A percentile compares a stretch with the other conserved stretches of the same genome.
Conservation (phyloP, 202 grass and related monocot species). For the Carex sylvatica region DNA sequence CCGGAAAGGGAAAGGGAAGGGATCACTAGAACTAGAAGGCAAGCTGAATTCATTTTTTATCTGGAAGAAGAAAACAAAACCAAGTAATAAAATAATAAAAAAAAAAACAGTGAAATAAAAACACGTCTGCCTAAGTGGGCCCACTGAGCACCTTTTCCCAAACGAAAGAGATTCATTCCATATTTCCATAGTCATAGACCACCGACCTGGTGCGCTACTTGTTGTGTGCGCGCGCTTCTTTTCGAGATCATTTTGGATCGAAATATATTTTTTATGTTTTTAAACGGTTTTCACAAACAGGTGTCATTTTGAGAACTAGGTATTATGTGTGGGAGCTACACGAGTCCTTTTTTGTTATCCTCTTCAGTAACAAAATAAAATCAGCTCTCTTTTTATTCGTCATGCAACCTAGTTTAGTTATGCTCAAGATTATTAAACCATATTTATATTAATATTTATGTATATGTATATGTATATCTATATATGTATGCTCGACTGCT, state of each 20-base stretch:
- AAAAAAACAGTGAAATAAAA: slow-evolving; percentile 17
- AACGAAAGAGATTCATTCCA: background rate
- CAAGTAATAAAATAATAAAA: background rate
- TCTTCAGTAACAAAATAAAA: background rate
- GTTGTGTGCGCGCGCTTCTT: background rate
- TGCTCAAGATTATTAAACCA: background rate
- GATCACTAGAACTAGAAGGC: no score
- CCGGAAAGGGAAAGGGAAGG: background rate
- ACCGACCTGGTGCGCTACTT: background rate
- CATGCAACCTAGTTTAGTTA: background rate
- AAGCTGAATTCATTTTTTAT: background rate
- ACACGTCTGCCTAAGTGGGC: background rate
- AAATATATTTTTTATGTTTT: background rate
- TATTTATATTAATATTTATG: background rate
- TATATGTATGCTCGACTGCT: background rate
- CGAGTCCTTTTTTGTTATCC: background rate
- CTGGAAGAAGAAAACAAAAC: background rate
- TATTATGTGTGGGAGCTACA: background rate
- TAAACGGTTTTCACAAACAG: background rate
- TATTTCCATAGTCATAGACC: background rate
- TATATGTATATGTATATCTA: background rate
- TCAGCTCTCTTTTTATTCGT: background rate
- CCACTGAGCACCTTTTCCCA: slow-evolving; percentile 4
- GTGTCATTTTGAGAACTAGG: background rate
- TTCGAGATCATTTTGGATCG: background rate